Base-by-base conservation (phyloP, 805 yeast genomes). In the Hyphopichia homilentoma region DNA sequence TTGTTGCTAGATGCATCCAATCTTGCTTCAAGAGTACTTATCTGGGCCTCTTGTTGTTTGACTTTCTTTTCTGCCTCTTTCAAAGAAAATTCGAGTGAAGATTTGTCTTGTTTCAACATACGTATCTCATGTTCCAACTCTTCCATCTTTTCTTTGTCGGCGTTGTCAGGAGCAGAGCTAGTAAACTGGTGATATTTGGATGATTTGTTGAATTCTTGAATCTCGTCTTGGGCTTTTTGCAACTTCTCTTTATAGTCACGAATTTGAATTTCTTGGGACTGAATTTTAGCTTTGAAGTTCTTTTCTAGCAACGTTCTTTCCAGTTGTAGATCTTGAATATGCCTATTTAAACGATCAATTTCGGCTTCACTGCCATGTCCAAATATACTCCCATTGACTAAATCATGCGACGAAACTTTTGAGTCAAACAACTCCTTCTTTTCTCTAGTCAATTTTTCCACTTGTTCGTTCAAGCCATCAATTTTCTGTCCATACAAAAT, bases 401-500 rank as follows among this genome's bases (percentile, higher is more conserved):
- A 20, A 20, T 20, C 22, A 20, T 20, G 7, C n/a, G n/a, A n/a
- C n/a, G n/a, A n/a, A n/a, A n/a, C n/a, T 18, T 18, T 25, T 11
- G 16, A 15, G 11, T 20, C 22, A 11, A 25, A 12, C 11, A 33
- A n/a, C 12, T 17, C 32, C 19, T 39, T 41, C 6, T 29, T 31
- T 29, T 40, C 40, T 18, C 25, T 21, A 13, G 30, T 34, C 7
- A 38, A 13, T 12, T 21, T 16, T 7, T 26, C 16, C 6, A 33
- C 19, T 23, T 28, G 28, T 7, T 21, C 31, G n/a, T 50, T 47
- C 22, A 65, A 40, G 21, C 67, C 70, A 22, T 52, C 52, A 30
- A 78, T 54, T 39, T 74, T 73, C n/a, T 57, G 52, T 30, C 66
- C 59, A 44, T 70, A 77, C 21, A 73, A 54, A 14, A 50, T 48